Percentiles rank a stretch among this genome's conserved stretches.
Conservation (phyloP, 148 eudicot species). For the Nepenthes gracilis region DNA sequence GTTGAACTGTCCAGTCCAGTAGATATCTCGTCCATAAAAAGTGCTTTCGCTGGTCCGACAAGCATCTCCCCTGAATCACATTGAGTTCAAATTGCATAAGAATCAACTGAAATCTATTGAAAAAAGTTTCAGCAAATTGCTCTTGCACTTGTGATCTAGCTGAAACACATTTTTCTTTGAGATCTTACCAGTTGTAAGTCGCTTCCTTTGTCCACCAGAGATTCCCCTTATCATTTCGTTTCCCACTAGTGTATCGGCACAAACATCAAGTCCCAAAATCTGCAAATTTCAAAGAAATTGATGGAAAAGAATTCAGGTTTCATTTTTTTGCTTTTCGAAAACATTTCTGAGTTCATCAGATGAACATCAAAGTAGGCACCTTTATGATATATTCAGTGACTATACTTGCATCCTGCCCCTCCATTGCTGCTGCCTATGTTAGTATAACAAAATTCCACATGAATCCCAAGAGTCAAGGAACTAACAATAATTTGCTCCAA, state of each 20-base stretch:
- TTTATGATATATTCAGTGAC: slow-evolving; percentile 72
- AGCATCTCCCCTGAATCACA: slow-evolving; percentile 66
- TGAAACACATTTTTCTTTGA: background rate
- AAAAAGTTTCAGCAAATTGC: background rate
- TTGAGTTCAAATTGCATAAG: background rate
- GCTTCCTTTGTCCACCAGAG: slow-evolving; percentile 76
- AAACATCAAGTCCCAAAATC: slow-evolving; percentile 81
- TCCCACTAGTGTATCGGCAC: slow-evolving; percentile 79
- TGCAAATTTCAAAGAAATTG: slow-evolving; percentile 8
- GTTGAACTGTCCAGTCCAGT: slow-evolving; percentile 92
- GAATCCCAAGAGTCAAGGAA: background rate
- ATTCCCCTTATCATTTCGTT: slow-evolving; percentile 84
- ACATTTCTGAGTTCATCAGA: background rate
- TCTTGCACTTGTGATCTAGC: background rate
- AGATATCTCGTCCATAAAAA: slow-evolving; percentile 92
- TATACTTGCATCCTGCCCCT: slow-evolving; percentile 69
- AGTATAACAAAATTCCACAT: background rate
- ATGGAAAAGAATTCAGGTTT: background rate
- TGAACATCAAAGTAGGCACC: slow-evolving; percentile 19
- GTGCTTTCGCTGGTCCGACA: slow-evolving; percentile 83
- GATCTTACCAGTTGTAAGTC: slow-evolving; percentile 63
- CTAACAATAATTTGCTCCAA: background rate
- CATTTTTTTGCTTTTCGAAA: background rate
- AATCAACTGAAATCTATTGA: background rate
- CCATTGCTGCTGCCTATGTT: slow-evolving; percentile 56